Evolutionary conservation across 164 flowering plant genomes (phyloP), one percentile per base, ranked within the genome.

Genomic region (Piper betle): DNA sequence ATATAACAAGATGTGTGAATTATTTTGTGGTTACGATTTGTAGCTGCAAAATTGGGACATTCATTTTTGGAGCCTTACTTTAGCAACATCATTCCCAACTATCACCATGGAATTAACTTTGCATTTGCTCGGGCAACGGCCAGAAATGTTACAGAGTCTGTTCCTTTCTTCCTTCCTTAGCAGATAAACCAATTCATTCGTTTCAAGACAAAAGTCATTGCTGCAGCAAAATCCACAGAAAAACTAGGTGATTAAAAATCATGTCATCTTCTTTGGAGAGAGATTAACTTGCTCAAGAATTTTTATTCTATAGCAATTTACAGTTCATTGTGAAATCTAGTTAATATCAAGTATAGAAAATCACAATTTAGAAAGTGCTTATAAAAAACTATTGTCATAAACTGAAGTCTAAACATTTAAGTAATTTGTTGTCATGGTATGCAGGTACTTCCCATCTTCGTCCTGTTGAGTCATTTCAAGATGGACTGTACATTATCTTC

Each of bases 31-130:
- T 9, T 46, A 10, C 2, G 37, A 46, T 20, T 13, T 58, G 38
- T 69, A 70, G 73, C 73, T 65, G 62, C 66, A 11, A 66, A 58
- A 41, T 62, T 69, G 73, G 65, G 69, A 10, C 58, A 65, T 53
- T 60, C 66, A 0, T 70, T 70, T 57, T 18, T 70, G 37, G 63
- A 70, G 20, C 69, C 73, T 18, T 65, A 62, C 39, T 66, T 66
- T 63, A 62, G 48, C 38, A 59, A 70, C 57, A 46, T 66, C 46
- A 56, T 6, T 33, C 73, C 73, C 6, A 70, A 70, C 38, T 70
- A 62, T 53, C 38, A 54, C 48, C 60, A 54, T 39, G 73, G 73
- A 12, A 62, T 66, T 60, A 70, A 70, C 62, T 70, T 66, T 18
- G 66, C 73, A 3, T 66, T 70, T 2, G 11, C 69, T 6, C 69